These are phyloP conservation scores for Scheffersomyces spartinae DNA, from an alignment of 805 yeast species.

Conservation along the genomic window DNA sequence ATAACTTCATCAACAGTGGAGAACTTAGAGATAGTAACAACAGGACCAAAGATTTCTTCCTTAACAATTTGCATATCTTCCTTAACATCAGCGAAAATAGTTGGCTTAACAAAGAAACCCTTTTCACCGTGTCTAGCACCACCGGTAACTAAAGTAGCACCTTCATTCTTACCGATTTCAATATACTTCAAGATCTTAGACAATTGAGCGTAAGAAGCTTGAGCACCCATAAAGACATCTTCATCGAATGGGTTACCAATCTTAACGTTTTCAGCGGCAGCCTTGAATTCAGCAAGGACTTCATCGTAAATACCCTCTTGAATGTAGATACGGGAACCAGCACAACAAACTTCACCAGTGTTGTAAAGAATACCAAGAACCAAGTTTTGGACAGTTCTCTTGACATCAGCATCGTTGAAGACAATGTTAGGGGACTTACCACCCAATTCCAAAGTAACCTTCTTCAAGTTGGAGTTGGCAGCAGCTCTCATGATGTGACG, in stretches of 20 bases:
- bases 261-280: constrained; percentile 42
- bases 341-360: constrained; percentile 94
- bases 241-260: constrained; percentile 70
- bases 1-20: constrained; percentile 74
- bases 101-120: constrained; percentile 69
- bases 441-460: constrained; percentile 89
- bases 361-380: constrained; percentile 81
- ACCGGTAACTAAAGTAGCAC: constrained; percentile 60
- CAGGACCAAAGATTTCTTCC: constrained; percentile 95
- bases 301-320: constrained; percentile 79
- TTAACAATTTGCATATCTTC: constrained; percentile 64
- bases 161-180: constrained; percentile 54
- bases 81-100: constrained; percentile 73
- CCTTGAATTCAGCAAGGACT: constrained; percentile 51
- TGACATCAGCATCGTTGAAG: constrained; percentile 75
- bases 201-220: constrained; percentile 59
- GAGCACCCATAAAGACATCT: constrained; percentile 65
- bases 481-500: constrained; percentile 71
- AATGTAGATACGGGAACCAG: constrained; percentile 84
- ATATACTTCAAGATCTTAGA: constrained; percentile 59
- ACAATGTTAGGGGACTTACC: constrained; percentile 93
- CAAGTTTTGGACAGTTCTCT: constrained; percentile 64
- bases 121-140: constrained; percentile 57
- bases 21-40: constrained; percentile 75
- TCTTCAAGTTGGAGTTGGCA: constrained; percentile 71